phyloP scores from a whole-genome alignment of 495 filamentous ascomycete species.

The Lasiosphaeriaceae sp. region DNA sequence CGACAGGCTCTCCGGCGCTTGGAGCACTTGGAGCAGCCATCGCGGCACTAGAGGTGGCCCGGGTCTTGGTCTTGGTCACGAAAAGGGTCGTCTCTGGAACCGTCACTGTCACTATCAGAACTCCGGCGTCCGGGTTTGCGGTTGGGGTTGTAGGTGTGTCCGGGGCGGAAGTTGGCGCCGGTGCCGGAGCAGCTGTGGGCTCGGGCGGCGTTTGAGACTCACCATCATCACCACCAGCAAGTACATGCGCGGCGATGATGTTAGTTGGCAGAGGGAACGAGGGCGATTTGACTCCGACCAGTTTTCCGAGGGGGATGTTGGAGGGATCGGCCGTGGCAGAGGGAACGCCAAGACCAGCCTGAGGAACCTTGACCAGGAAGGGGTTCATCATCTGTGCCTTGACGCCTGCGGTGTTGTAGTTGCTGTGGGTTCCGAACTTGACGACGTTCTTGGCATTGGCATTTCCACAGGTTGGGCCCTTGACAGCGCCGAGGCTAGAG shows the following conservation, averaged over 20 bases:
- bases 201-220: background rate
- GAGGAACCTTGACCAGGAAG: conserved; percentile 32
- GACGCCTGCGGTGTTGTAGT: conserved; percentile 27
- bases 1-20: background rate
- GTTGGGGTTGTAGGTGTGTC: background rate
- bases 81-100: conserved; percentile 19
- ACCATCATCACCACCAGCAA: background rate
- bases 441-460: conserved; percentile 14
- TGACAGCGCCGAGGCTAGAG: conserved; percentile 25
- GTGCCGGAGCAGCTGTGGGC: background rate
- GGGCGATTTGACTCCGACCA: conserved; percentile 14
- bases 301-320: conserved; percentile 20
- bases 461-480: conserved; percentile 21
- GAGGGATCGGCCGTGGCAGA: conserved; percentile 13
- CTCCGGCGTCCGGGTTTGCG: background rate
- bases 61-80: conserved; percentile 8
- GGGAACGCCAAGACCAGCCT: conserved; percentile 18
- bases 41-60: background rate
- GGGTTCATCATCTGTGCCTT: conserved; percentile 31
- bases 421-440: conserved; percentile 25
- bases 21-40: background rate
- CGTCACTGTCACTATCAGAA: conserved; percentile 21
- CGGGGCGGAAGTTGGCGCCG: background rate
- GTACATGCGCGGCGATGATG: background rate
- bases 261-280: conserved; percentile 5